A percentile compares a stretch with the other conserved stretches of the same genome.
These are phyloP conservation scores for Gentiana macrophylla DNA, from an alignment of 257 asterid species.

Conservation along the genomic window DNA sequence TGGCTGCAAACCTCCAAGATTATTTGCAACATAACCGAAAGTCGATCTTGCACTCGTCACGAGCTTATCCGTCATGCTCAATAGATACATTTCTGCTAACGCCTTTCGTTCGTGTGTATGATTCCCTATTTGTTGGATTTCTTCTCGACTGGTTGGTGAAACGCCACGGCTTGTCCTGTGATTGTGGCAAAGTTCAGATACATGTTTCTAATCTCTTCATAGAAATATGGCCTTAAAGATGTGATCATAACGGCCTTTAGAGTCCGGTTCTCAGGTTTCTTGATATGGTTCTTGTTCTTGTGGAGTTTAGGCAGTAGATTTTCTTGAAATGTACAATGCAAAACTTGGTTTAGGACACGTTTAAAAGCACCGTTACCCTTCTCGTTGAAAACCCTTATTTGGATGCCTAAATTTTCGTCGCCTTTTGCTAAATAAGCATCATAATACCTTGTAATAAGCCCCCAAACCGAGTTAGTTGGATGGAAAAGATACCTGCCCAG, in stretches of 20 bases:
- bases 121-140: constrained; percentile 42
- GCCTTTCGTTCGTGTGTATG: constrained; percentile 51
- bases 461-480: constrained; percentile 56
- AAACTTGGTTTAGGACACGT: constrained; percentile 44
- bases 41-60: constrained; percentile 83
- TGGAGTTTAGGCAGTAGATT: constrained; percentile 35
- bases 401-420: constrained; percentile 51
- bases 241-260: constrained; percentile 37
- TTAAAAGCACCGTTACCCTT: constrained; percentile 26
- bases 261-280: constrained; percentile 20
- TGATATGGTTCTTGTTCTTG: constrained; percentile 11
- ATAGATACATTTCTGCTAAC: constrained; percentile 72
- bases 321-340: constrained; percentile 41
- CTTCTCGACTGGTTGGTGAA: constrained; percentile 74
- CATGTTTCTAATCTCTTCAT: constrained; percentile 40
- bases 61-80: constrained; percentile 59
- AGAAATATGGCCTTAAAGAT: constrained; percentile 41
- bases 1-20: constrained; percentile 72
- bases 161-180: constrained; percentile 44
- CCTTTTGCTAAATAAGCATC: constrained; percentile 50
- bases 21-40: constrained; percentile 80
- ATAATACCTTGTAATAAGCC: constrained; percentile 50
- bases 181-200: constrained; percentile 52
- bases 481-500: constrained; percentile 65
- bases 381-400: constrained; percentile 40